phyloP scores from a whole-genome alignment of 176 grass and related monocot species.

The Eremochloa ophiuroides region DNA sequence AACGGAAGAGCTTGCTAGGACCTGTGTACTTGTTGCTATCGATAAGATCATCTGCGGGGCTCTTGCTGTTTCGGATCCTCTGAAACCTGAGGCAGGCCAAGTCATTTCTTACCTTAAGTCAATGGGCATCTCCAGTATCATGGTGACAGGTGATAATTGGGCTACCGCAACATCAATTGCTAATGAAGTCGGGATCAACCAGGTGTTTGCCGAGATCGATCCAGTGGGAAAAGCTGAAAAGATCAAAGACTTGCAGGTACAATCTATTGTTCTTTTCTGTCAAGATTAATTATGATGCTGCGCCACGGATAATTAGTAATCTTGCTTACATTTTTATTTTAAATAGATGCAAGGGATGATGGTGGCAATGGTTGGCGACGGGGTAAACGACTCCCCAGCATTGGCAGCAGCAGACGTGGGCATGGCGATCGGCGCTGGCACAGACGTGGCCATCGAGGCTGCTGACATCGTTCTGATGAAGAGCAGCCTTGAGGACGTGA shows the following conservation, averaged over 20 bases:
- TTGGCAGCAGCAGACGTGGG: conserved; percentile 79
- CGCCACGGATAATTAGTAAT: neutral
- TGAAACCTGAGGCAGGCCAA: conserved; percentile 78
- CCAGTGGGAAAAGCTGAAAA: conserved; percentile 90
- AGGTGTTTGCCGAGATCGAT: conserved; percentile 78
- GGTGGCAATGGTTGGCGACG: conserved; percentile 92
- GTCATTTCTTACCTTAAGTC: conserved; percentile 67
- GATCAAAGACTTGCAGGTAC: conserved; percentile 94
- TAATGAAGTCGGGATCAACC: conserved; percentile 74
- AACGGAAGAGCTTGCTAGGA: conserved; percentile 71
- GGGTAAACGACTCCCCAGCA: conserved; percentile 85
- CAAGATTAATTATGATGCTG: neutral
- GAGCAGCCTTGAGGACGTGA: conserved; percentile 86
- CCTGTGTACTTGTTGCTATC: conserved; percentile 83
- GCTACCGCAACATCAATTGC: conserved; percentile 90
- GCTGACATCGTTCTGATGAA: conserved; percentile 85
- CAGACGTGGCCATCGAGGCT: conserved; percentile 83
- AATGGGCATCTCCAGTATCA: conserved; percentile 92
- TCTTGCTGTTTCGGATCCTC: conserved; percentile 88
- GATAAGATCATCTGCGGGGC: conserved; percentile 64
- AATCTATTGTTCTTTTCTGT: neutral
- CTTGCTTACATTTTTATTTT: neutral
- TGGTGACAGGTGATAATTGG: conserved; percentile 97
- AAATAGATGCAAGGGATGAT: conserved; percentile 66
- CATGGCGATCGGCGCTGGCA: conserved; percentile 86